Conservation (phyloP, 2,329 filamentous ascomycete genomes). For the Alternaria alternata region DNA sequence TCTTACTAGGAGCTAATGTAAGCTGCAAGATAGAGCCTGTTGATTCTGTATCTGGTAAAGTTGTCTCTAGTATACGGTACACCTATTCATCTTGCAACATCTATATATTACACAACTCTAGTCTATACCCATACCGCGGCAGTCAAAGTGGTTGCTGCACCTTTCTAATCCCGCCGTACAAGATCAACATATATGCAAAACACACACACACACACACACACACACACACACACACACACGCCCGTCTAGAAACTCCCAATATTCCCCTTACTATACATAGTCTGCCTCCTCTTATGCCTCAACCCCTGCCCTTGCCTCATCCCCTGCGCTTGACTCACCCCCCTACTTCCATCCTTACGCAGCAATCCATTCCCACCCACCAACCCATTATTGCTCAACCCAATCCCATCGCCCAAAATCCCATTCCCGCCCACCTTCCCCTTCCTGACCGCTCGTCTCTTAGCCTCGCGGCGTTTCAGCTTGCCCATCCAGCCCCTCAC, state of each 20-base stretch:
- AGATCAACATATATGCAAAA: no score
- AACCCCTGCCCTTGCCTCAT: neutral
- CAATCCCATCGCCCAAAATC: slow-evolving; percentile 29
- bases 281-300: slow-evolving; percentile 38
- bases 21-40: no score
- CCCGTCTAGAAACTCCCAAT: slow-evolving; percentile 42
- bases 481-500: slow-evolving; percentile 26
- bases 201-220: no score
- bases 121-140: no score
- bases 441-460: slow-evolving; percentile 24
- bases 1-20: no score
- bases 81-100: no score
- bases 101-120: no score
- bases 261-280: slow-evolving; percentile 43
- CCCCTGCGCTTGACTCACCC: slow-evolving; percentile 3
- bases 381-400: slow-evolving; percentile 18
- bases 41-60: no score
- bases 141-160: no score
- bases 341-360: neutral
- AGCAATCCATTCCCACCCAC: slow-evolving; percentile 14
- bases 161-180: no score
- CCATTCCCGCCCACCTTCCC: slow-evolving; percentile 19
- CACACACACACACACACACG: no score
- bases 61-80: no score
- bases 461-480: slow-evolving; percentile 33